Evolutionary conservation across 2,329 filamentous ascomycete species (phyloP).

Genomic region (Lachnellula arida): DNA sequence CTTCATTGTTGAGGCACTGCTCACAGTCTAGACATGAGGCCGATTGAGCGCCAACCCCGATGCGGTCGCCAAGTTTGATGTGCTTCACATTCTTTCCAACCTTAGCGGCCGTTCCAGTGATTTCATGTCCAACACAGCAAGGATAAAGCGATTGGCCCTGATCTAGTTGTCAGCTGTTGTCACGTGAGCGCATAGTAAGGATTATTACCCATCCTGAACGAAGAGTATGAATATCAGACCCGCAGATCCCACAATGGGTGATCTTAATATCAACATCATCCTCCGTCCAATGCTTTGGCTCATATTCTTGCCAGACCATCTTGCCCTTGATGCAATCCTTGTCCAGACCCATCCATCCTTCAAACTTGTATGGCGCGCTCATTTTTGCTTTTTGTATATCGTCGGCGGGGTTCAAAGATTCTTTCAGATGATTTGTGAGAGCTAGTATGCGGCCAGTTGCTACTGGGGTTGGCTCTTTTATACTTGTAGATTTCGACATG

Average conservation of each 20-base stretch:
- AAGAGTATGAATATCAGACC: slow-evolving; percentile 33
- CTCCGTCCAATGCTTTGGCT: slow-evolving; percentile 46
- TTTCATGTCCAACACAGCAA: slow-evolving; percentile 47
- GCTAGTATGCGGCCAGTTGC: slow-evolving; percentile 22
- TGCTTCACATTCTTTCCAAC: slow-evolving; percentile 39
- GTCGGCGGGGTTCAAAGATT: slow-evolving; percentile 18
- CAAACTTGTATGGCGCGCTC: slow-evolving; percentile 32
- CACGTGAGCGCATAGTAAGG: neutral
- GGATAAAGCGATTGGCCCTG: slow-evolving; percentile 37
- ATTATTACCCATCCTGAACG: slow-evolving; percentile 28
- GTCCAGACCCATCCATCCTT: slow-evolving; percentile 36
- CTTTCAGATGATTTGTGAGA: slow-evolving; percentile 25
- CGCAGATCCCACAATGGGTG: slow-evolving; percentile 48
- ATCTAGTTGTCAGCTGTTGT: neutral
- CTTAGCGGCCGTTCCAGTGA: slow-evolving; percentile 43
- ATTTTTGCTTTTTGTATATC: slow-evolving; percentile 22
- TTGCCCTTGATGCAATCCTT: slow-evolving; percentile 31
- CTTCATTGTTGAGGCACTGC: slow-evolving; percentile 38
- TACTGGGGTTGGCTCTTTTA: slow-evolving; percentile 14
- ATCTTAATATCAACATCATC: slow-evolving; percentile 48
- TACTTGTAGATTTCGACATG: slow-evolving; percentile 16
- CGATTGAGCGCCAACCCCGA: slow-evolving; percentile 49
- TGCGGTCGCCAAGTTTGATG: slow-evolving; percentile 49
- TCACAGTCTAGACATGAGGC: slow-evolving; percentile 46
- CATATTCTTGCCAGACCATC: slow-evolving; percentile 36